These are phyloP conservation scores for Tetradesmus obliquus DNA, from an alignment of 139 green algal species.

Conservation along the genomic window DNA sequence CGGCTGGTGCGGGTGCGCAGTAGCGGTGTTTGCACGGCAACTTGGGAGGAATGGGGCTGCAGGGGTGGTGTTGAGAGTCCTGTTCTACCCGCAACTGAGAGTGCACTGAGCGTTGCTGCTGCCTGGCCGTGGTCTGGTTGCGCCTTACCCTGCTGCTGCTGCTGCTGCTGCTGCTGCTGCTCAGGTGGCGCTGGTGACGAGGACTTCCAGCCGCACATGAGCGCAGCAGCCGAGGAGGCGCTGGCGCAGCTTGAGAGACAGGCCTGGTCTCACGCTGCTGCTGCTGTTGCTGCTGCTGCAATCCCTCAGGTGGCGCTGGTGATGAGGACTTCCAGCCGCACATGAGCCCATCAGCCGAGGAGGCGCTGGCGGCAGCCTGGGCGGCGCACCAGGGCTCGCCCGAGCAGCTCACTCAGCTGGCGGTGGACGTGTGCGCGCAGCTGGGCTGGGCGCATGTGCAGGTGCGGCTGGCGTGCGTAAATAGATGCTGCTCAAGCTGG, in stretches of 20 bases:
- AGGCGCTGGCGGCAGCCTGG: background rate
- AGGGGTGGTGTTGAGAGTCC: background rate
- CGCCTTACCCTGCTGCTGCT: background rate
- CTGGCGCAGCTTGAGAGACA: background rate
- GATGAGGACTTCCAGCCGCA: constrained; percentile 24
- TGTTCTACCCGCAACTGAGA: too few relatives aligned
- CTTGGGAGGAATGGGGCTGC: background rate
- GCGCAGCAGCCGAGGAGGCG: background rate
- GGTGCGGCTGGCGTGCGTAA: background rate
- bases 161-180: background rate
- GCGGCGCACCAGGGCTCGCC: background rate
- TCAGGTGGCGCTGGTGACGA: constrained; percentile 4
- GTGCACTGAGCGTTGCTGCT: too few relatives aligned
- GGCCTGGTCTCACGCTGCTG: too few relatives aligned
- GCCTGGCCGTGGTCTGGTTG: too few relatives aligned
- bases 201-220: constrained; percentile 3
- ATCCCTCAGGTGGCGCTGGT: background rate
- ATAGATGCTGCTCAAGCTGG: too few relatives aligned
- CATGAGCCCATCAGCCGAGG: background rate
- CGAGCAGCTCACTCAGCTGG: background rate
- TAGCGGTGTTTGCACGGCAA: too few relatives aligned
- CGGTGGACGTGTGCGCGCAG: constrained; percentile 1
- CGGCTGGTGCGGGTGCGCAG: background rate
- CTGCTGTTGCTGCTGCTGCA: background rate
- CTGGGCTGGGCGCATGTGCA: background rate